These are phyloP conservation scores for Phytophthora macrochlamydospora DNA, from an alignment of 352 stramenopile species.

Conservation along the genomic window DNA sequence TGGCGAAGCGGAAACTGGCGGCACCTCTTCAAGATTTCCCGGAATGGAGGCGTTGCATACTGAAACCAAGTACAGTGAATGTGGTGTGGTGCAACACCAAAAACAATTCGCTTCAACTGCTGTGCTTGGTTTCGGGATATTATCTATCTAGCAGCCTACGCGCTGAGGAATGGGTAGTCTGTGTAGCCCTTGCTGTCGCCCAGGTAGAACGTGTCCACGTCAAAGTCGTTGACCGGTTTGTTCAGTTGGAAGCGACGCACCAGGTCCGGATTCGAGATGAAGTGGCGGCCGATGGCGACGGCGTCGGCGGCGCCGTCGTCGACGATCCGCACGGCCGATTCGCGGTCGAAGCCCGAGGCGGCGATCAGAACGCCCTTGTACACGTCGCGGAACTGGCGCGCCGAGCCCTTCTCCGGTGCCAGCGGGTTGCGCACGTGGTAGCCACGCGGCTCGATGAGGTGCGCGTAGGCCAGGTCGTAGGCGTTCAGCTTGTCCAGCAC, in stretches of 20 bases:
- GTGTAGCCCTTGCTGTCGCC: constrained; percentile 55
- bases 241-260: constrained; percentile 57
- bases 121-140: neutral
- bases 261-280: constrained; percentile 82
- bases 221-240: constrained; percentile 46
- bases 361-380: constrained; percentile 73
- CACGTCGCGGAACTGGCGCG: constrained; percentile 50
- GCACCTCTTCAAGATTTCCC: constrained; percentile 44
- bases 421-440: constrained; percentile 47
- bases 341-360: constrained; percentile 57
- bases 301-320: constrained; percentile 55
- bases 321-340: constrained; percentile 56
- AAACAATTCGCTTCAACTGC: neutral
- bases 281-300: constrained; percentile 70
- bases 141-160: constrained; percentile 4
- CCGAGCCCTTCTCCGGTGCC: constrained; percentile 47
- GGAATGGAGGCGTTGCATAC: constrained; percentile 18
- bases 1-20: constrained; percentile 13
- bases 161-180: constrained; percentile 50
- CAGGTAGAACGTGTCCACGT: constrained; percentile 55
- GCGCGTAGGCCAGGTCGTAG: constrained; percentile 63
- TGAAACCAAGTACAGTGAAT: neutral
- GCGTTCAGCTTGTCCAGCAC: constrained; percentile 59
- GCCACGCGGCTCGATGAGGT: constrained; percentile 62
- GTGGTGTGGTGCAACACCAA: neutral